Evolutionary conservation across 768 basidiomycete species (phyloP).

Genomic region (Hericium erinaceus): DNA sequence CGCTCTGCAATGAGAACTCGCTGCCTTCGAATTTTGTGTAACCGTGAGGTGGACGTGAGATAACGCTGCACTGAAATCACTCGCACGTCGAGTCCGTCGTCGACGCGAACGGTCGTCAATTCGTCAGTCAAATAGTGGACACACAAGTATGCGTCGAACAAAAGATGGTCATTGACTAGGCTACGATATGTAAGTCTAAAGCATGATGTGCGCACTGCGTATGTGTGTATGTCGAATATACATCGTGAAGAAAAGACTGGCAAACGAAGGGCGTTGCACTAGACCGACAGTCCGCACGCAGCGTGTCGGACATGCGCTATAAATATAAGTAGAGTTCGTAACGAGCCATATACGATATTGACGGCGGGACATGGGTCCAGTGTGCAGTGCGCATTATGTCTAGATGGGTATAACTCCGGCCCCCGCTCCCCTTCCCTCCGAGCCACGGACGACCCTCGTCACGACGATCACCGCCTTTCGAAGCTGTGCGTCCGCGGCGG

Average conservation of each 20-base stretch:
- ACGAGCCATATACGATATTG: neutral
- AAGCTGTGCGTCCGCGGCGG: constrained; percentile 10
- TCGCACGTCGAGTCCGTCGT: no score
- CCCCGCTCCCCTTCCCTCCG: neutral
- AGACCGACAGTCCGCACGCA: no score
- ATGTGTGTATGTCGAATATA: neutral
- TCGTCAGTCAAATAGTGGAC: no score
- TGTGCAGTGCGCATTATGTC: neutral
- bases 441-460: neutral
- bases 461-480: neutral
- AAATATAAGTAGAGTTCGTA: neutral
- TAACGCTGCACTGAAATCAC: no score
- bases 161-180: neutral
- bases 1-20: no score
- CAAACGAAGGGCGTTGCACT: no score
- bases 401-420: constrained; percentile 11
- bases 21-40: no score
- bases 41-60: no score
- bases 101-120: no score
- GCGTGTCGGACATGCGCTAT: neutral
- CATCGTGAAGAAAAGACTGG: neutral
- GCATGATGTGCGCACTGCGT: neutral
- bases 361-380: neutral
- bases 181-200: neutral
- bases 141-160: neutral